phyloP scores from a whole-genome alignment of 345 rosid genomes.

The Adansonia digitata region DNA sequence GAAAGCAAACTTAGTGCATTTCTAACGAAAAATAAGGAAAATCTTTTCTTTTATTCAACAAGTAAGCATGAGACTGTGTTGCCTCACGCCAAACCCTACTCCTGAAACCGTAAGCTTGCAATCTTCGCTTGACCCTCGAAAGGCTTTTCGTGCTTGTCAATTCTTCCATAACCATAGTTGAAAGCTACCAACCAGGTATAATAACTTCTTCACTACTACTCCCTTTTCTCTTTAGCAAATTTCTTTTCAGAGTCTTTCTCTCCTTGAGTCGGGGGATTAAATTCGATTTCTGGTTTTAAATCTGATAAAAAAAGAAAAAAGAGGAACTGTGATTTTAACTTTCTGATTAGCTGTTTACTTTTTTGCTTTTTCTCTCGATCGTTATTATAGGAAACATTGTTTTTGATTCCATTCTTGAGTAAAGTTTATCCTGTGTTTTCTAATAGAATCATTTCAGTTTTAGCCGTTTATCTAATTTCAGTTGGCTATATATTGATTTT shows the following conservation, averaged over 20 bases:
- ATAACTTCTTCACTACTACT: not conserved
- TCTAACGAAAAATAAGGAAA: not conserved
- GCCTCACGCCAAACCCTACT: not conserved
- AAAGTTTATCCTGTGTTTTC: not conserved
- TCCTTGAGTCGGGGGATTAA: not conserved
- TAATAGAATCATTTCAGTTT: not conserved
- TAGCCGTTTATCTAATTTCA: not conserved
- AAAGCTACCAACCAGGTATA: not conserved
- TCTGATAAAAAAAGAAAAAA: not conserved
- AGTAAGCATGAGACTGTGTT: not conserved
- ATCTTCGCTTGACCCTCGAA: not conserved
- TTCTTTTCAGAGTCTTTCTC: not conserved
- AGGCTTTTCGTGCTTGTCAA: not conserved
- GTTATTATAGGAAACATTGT: not conserved
- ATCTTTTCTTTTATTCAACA: not conserved
- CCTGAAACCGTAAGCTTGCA: not conserved
- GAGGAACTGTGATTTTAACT: not conserved
- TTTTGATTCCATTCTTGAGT: not conserved
- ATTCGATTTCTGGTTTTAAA: not conserved
- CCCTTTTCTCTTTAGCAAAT: not conserved
- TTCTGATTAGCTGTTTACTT: not conserved
- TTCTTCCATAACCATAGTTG: not conserved
- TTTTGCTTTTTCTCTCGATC: not conserved
- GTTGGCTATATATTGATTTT: not conserved
- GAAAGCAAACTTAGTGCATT: not conserved